These are phyloP conservation scores for Komagataella pseudopastoris DNA, from an alignment of 805 yeast species.

Conservation along the genomic window DNA sequence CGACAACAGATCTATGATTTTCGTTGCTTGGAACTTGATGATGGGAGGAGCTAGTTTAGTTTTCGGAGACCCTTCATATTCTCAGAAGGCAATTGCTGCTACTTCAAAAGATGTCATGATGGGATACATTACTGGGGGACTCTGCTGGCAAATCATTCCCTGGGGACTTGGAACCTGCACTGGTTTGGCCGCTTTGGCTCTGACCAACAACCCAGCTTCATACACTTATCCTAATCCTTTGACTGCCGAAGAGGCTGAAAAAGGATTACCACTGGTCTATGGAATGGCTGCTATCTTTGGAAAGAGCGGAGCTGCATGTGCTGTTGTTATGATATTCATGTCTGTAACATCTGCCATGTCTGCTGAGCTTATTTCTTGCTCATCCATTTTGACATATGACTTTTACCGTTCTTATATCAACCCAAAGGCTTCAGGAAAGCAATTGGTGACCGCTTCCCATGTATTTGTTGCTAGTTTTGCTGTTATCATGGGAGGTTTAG, in stretches of 20 bases:
- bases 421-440: slow-evolving; percentile 23
- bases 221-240: slow-evolving; percentile 28
- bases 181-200: slow-evolving; percentile 21
- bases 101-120: slow-evolving; percentile 12
- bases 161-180: slow-evolving; percentile 16
- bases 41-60: slow-evolving; percentile 15
- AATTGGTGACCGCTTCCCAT: slow-evolving; percentile 22
- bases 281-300: slow-evolving; percentile 21
- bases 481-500: slow-evolving; percentile 22
- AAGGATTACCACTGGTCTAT: slow-evolving; percentile 23
- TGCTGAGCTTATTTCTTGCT: slow-evolving; percentile 26
- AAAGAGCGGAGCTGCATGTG: slow-evolving; percentile 26
- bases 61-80: slow-evolving; percentile 17
- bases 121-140: slow-evolving; percentile 18
- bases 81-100: slow-evolving; percentile 18
- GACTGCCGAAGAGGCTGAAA: slow-evolving; percentile 21
- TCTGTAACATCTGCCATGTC: slow-evolving; percentile 28
- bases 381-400: slow-evolving; percentile 25
- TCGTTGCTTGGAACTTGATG: slow-evolving; percentile 8
- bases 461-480: slow-evolving; percentile 25
- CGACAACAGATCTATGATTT: slow-evolving; percentile 17
- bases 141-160: slow-evolving; percentile 19
- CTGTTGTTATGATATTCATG: slow-evolving; percentile 24
- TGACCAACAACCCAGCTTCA: slow-evolving; percentile 17
- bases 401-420: slow-evolving; percentile 24